Percentiles rank a stretch among this genome's conserved stretches.
These are phyloP conservation scores for Aspergillus jensenii DNA, from an alignment of 2,329 filamentous ascomycete species.

Conservation along the genomic window DNA sequence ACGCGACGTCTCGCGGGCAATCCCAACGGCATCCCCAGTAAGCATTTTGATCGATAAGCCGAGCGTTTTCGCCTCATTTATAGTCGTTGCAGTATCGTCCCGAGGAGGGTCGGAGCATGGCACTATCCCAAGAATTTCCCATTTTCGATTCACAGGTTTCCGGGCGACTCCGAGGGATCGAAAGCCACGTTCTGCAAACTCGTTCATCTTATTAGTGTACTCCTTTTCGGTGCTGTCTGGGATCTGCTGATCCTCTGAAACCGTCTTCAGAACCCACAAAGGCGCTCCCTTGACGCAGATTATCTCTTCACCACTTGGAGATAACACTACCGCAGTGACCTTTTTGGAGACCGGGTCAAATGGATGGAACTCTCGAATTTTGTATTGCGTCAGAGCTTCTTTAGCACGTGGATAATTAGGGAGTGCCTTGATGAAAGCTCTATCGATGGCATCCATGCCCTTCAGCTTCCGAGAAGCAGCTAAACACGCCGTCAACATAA, in stretches of 20 bases:
- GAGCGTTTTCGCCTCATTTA: slow-evolving; percentile 83
- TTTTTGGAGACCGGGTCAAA: slow-evolving; percentile 95
- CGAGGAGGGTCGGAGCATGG: slow-evolving; percentile 89
- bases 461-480: slow-evolving; percentile 93
- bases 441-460: slow-evolving; percentile 92
- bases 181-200: slow-evolving; percentile 91
- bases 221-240: slow-evolving; percentile 73
- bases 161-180: slow-evolving; percentile 90
- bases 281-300: slow-evolving; percentile 90
- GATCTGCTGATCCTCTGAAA: slow-evolving; percentile 80
- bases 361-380: slow-evolving; percentile 78
- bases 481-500: slow-evolving; percentile 89
- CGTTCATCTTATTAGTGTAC: slow-evolving; percentile 90
- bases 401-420: slow-evolving; percentile 81
- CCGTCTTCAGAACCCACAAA: slow-evolving; percentile 81
- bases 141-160: slow-evolving; percentile 76
- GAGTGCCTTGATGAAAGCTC: slow-evolving; percentile 86
- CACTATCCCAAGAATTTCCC: slow-evolving; percentile 95
- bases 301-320: slow-evolving; percentile 78
- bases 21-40: slow-evolving; percentile 91
- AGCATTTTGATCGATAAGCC: slow-evolving; percentile 95
- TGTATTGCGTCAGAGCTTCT: slow-evolving; percentile 76
- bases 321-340: slow-evolving; percentile 80
- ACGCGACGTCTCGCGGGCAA: slow-evolving; percentile 86
- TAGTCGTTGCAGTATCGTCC: slow-evolving; percentile 85